Percentiles rank a stretch among this genome's conserved stretches.
These are phyloP conservation scores for Meyerozyma elateridarum DNA, from an alignment of 1,139 yeast genomes.

Conservation along the genomic window DNA sequence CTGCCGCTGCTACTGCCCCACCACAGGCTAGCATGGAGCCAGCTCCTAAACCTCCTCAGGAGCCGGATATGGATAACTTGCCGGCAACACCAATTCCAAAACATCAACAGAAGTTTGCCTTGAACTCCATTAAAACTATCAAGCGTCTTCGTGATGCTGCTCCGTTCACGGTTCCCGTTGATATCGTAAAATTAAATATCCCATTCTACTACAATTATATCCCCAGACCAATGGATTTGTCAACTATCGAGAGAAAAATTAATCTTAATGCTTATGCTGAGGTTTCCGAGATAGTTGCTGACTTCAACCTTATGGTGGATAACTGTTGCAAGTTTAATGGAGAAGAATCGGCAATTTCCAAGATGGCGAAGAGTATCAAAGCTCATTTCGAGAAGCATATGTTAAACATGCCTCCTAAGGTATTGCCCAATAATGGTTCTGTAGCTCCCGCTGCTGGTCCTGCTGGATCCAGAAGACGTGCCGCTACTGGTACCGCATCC, in stretches of 20 bases:
- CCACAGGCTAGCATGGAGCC: slow-evolving; percentile 35
- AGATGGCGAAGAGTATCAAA: slow-evolving; percentile 86
- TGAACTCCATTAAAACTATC: slow-evolving; percentile 70
- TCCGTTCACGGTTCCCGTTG: slow-evolving; percentile 89
- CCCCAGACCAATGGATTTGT: slow-evolving; percentile 86
- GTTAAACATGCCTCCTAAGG: slow-evolving; percentile 84
- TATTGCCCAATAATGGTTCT: slow-evolving; percentile 37
- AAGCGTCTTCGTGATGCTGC: slow-evolving; percentile 88
- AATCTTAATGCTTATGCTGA: slow-evolving; percentile 64
- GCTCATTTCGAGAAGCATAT: slow-evolving; percentile 92
- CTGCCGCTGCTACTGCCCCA: slow-evolving; percentile 17
- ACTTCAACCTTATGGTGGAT: slow-evolving; percentile 77
- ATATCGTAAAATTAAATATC: slow-evolving; percentile 78
- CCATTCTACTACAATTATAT: slow-evolving; percentile 87
- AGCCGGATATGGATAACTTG: slow-evolving; percentile 67
- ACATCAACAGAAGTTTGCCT: slow-evolving; percentile 74
- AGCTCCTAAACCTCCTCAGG: slow-evolving; percentile 68
- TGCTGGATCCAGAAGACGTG: slow-evolving; percentile 45
- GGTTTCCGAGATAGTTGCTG: slow-evolving; percentile 65
- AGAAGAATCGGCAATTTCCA: slow-evolving; percentile 71
- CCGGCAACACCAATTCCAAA: slow-evolving; percentile 74
- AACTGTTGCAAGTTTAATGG: slow-evolving; percentile 89
- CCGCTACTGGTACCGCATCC: slow-evolving; percentile 47
- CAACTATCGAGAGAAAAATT: slow-evolving; percentile 83
- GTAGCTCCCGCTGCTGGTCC: slow-evolving; percentile 29